Evolutionary conservation across 2,329 filamentous ascomycete species (phyloP).

Genomic region (Ophiostoma fasciatum): DNA sequence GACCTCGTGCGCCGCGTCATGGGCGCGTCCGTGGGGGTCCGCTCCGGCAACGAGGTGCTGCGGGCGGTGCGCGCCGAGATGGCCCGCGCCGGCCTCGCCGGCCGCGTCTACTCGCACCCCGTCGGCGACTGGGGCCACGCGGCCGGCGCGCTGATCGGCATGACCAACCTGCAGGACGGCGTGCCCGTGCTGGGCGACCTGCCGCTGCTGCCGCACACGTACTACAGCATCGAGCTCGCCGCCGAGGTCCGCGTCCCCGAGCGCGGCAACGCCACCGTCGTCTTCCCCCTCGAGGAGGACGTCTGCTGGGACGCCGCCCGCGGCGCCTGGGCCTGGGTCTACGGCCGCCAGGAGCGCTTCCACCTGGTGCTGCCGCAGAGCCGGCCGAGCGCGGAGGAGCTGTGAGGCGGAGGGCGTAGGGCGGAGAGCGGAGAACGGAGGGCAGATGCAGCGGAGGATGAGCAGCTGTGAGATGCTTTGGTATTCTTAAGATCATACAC

Average conservation of each 20-base stretch:
- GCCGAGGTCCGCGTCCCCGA: constrained; percentile 32
- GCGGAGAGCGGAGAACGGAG: no score
- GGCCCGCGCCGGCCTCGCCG: constrained; percentile 26
- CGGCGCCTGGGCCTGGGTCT: constrained; percentile 32
- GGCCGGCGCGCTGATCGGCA: constrained; percentile 32
- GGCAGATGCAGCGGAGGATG: no score
- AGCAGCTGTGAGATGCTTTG: no score
- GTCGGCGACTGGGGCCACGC: constrained; percentile 37
- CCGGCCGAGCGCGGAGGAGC: neutral
- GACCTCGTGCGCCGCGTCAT: constrained; percentile 31
- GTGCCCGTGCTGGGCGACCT: constrained; percentile 32
- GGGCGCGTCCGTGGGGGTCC: constrained; percentile 22
- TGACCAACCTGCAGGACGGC: constrained; percentile 33
- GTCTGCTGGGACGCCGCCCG: constrained; percentile 28
- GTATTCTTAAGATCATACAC: no score
- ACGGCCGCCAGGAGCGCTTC: constrained; percentile 30
- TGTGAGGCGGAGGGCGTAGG: no score
- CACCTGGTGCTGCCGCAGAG: constrained; percentile 14
- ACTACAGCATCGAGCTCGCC: constrained; percentile 35
- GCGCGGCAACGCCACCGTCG: constrained; percentile 25
- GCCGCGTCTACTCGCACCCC: constrained; percentile 33
- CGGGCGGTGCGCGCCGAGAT: constrained; percentile 24
- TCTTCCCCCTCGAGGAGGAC: constrained; percentile 35
- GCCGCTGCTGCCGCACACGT: constrained; percentile 28
- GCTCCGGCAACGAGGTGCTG: constrained; percentile 30